Conservation (phyloP, 768 basidiomycete genomes). For the Suillus fuscotomentosus region DNA sequence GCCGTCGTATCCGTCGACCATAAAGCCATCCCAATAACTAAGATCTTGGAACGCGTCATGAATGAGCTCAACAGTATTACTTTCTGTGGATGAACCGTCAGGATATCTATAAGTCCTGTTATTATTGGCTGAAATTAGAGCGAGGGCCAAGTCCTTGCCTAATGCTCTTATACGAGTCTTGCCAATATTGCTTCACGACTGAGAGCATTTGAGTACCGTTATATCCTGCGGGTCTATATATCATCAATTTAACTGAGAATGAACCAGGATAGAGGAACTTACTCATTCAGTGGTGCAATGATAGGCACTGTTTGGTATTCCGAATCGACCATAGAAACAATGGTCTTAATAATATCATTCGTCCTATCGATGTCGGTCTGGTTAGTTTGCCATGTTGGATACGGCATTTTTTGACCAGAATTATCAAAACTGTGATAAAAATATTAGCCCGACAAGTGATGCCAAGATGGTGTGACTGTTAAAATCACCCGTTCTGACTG, state of each 20-base stretch:
- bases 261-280: neutral
- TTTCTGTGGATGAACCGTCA: constrained; percentile 2
- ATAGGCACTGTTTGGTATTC: constrained; percentile 58
- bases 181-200: constrained; percentile 53
- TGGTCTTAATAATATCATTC: constrained; percentile 54
- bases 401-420: constrained; percentile 60
- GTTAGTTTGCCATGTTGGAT: constrained; percentile 53
- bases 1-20: constrained; percentile 54
- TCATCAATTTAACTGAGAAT: neutral
- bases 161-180: constrained; percentile 58
- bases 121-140: constrained; percentile 31
- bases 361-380: constrained; percentile 44
- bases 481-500: constrained; percentile 45
- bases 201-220: constrained; percentile 38
- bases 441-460: constrained; percentile 1
- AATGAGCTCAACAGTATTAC: constrained; percentile 6
- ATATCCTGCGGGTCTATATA: constrained; percentile 48
- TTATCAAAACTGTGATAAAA: constrained; percentile 61
- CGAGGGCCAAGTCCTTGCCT: constrained; percentile 35
- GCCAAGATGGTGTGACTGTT: neutral
- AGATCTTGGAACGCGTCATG: constrained; percentile 21
- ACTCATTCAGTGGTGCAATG: constrained; percentile 69
- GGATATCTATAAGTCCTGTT: constrained; percentile 5
- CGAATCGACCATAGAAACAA: constrained; percentile 52
- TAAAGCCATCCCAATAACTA: constrained; percentile 34